These are phyloP conservation scores for Terfezia claveryi DNA, from an alignment of 495 filamentous ascomycete genomes.

Conservation along the genomic window DNA sequence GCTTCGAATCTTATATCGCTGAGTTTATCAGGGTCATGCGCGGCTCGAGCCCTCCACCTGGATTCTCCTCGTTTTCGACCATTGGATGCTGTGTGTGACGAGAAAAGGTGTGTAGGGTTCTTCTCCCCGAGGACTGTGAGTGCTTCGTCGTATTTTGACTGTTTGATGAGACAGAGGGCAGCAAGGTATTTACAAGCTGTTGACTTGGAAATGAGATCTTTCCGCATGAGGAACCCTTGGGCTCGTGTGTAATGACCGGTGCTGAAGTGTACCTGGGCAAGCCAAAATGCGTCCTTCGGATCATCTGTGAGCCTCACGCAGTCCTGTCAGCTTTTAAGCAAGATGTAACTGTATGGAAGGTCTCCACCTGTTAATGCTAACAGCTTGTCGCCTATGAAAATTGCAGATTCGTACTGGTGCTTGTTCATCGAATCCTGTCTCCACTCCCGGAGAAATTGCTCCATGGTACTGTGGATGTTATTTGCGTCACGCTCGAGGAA, in stretches of 20 bases:
- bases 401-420: slow-evolving; percentile 82
- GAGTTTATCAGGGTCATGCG: slow-evolving; percentile 27
- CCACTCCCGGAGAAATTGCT: slow-evolving; percentile 79
- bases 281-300: slow-evolving; percentile 78
- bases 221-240: slow-evolving; percentile 58
- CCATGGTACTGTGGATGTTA: slow-evolving; percentile 32
- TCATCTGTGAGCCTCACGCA: slow-evolving; percentile 34
- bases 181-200: slow-evolving; percentile 78
- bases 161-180: slow-evolving; percentile 79
- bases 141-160: slow-evolving; percentile 71
- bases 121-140: slow-evolving; percentile 74
- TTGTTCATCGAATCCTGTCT: slow-evolving; percentile 80
- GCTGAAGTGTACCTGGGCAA: slow-evolving; percentile 83
- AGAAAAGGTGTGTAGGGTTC: slow-evolving; percentile 69
- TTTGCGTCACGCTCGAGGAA: no score
- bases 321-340: neutral
- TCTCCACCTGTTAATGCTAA: slow-evolving; percentile 70
- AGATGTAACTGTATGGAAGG: neutral
- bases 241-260: slow-evolving; percentile 86
- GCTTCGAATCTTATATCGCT: slow-evolving; percentile 73
- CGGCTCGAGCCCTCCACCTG: slow-evolving; percentile 28
- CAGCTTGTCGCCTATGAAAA: slow-evolving; percentile 92
- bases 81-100: slow-evolving; percentile 23
- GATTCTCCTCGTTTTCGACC: slow-evolving; percentile 7
- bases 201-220: slow-evolving; percentile 60